Base-by-base conservation (phyloP, 2,329 filamentous ascomycete genomes). In the Ceratocystis diversiconidia region DNA sequence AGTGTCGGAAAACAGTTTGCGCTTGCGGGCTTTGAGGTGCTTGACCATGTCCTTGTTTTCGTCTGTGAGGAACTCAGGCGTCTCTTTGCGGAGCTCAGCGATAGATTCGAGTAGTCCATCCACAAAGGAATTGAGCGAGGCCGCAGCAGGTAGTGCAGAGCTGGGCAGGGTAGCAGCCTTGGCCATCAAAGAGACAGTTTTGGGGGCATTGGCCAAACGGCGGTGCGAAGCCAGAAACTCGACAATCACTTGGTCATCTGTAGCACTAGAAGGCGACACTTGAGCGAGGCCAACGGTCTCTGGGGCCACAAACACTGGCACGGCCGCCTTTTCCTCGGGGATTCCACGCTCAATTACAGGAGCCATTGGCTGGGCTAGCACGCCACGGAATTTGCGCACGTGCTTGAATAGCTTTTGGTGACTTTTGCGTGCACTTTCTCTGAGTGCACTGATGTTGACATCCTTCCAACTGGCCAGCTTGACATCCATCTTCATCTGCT, bases 401-500 rank as follows among this genome's bases (percentile, higher is more conserved):
- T 96, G 79, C 70, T 89, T 89, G 77, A 96, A 96, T 1, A 99
- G 82, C 74, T 96, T 96, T 71, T 88, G 85, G 72, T 99, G 94
- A 22, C 92, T 96, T 68, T 87, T 87, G 71, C 88, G 87, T 0
- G 94, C 91, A 74, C 92, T 97, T 72, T 96, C 91, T 69, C 87
- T 84, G 17, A 99, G 78, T 0, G 90, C 89, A 61, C 87, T 87
- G 68, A 99, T 95, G 71, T 97, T 99, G 25, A 90, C 96, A 70
- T 99, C 94, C 74, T 95, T 96, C 95, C 95, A 99, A 74, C 91
- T 96, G 6, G 92, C 91, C 70, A 99, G 79, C 63, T 95, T 84
- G 17, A 99, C 82, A n/a, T 96, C 86, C 70, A 97, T 89, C 73
- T 88, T 92, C 81, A 97, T 90, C 66, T 90, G 85, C 75, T 91